phyloP scores from a whole-genome alignment of 2,329 filamentous ascomycete species.

The Fusarium beomiforme region DNA sequence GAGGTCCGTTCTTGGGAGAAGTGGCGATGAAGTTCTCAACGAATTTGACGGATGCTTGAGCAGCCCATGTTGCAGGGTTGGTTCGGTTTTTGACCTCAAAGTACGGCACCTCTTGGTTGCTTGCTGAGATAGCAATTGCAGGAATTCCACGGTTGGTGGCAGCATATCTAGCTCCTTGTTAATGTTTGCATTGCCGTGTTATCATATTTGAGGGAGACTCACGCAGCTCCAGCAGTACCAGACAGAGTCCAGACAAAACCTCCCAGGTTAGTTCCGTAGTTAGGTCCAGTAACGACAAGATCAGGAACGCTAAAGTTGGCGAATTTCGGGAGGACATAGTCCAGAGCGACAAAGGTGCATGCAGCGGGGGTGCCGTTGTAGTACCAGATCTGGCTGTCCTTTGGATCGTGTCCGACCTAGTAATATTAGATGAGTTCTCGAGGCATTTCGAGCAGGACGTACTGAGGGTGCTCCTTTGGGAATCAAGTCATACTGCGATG shows the following conservation, averaged over 20 bases:
- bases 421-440: not conserved
- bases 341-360: conserved; percentile 64
- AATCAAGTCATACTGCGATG: conserved; percentile 44
- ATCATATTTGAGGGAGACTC: not conserved
- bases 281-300: conserved; percentile 64
- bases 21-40: conserved; percentile 56
- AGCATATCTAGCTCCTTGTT: conserved; percentile 50
- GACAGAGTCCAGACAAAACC: conserved; percentile 63
- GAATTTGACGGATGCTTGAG: conserved; percentile 54
- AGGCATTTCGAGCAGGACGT: fast-evolving
- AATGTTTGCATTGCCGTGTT: fast-evolving
- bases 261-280: conserved; percentile 64
- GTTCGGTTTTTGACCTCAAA: conserved; percentile 50
- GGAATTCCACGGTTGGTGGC: conserved; percentile 60
- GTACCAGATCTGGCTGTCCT: conserved; percentile 66
- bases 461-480: conserved; percentile 45
- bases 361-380: conserved; percentile 68
- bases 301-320: conserved; percentile 61
- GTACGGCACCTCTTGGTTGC: conserved; percentile 55
- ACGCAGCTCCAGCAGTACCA: conserved; percentile 59
- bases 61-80: conserved; percentile 56
- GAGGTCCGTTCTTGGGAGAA: conserved; percentile 42
- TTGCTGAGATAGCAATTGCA: conserved; percentile 59
- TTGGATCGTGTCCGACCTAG: conserved; percentile 58
- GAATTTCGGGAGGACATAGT: conserved; percentile 63